Conservation (phyloP, 805 yeast species). For the Candida pseudoglaebosa region DNA sequence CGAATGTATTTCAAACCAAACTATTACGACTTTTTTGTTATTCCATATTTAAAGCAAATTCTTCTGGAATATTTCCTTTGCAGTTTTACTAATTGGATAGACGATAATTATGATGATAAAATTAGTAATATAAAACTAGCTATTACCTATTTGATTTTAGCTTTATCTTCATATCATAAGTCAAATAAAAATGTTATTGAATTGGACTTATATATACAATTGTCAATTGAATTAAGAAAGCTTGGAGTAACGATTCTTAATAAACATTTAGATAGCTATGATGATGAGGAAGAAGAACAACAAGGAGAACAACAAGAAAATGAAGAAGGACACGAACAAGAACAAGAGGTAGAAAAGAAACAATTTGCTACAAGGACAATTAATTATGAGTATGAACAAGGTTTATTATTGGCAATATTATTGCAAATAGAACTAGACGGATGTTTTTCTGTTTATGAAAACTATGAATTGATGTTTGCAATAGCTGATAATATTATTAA, state of each 20-base stretch:
- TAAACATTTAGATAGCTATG: conserved; percentile 40
- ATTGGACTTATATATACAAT: conserved; percentile 5
- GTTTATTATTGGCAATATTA: conserved; percentile 32
- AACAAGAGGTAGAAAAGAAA: no score
- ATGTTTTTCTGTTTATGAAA: conserved; percentile 38
- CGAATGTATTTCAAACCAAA: conserved; percentile 19
- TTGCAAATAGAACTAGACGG: conserved; percentile 37
- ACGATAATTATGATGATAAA: conserved; percentile 6
- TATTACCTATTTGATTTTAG: conserved; percentile 21
- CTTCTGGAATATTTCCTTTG: conserved; percentile 26
- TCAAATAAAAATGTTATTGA: conserved; percentile 6
- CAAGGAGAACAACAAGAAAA: conserved; percentile 3
- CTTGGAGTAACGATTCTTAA: conserved; percentile 32
- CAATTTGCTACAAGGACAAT: no score
- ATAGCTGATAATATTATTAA: conserved; percentile 34
- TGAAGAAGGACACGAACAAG: conserved; percentile 3
- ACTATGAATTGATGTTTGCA: conserved; percentile 37
- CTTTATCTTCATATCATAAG: conserved; percentile 18
- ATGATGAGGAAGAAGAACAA: conserved; percentile 27
- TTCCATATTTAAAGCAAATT: conserved; percentile 27
- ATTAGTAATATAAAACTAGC: conserved; percentile 17
- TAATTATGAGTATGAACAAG: conserved; percentile 26
- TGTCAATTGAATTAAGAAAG: conserved; percentile 34
- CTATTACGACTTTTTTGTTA: conserved; percentile 26
- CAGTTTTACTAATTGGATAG: conserved; percentile 11